Evolutionary conservation across 768 basidiomycete species (phyloP).

Genomic region (Tremella fuciformis): DNA sequence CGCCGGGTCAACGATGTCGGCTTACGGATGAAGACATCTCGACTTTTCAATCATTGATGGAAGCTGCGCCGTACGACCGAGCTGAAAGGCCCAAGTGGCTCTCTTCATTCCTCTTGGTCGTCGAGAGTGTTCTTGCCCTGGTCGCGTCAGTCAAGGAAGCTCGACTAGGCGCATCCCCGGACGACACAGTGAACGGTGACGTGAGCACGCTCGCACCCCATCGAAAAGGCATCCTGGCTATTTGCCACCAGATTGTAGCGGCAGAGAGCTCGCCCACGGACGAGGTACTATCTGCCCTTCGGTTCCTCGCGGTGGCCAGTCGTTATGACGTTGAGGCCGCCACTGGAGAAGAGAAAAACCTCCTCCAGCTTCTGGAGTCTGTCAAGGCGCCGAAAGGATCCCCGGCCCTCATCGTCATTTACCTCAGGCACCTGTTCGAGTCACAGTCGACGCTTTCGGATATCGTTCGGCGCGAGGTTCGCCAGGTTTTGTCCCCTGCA

Average conservation of each 20-base stretch:
- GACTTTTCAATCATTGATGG: conserved; percentile 5
- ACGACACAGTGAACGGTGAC: conserved; percentile 40
- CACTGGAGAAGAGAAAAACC: conserved; percentile 53
- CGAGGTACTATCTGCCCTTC: conserved; percentile 74
- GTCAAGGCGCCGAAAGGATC: conserved; percentile 60
- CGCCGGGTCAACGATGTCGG: neutral
- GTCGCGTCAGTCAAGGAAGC: conserved; percentile 69
- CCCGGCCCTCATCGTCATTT: conserved; percentile 78
- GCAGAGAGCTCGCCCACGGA: conserved; percentile 53
- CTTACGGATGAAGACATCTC: conserved; percentile 12
- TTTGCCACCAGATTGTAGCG: neutral
- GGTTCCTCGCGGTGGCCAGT: conserved; percentile 68
- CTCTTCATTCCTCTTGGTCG: conserved; percentile 76
- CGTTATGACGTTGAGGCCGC: conserved; percentile 56
- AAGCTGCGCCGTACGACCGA: conserved; percentile 1
- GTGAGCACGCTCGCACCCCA: conserved; percentile 10
- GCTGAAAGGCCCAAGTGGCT: conserved; percentile 73
- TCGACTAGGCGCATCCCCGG: conserved; percentile 54
- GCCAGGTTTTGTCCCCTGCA: conserved; percentile 70
- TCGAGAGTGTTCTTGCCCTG: conserved; percentile 74
- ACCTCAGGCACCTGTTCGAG: conserved; percentile 89
- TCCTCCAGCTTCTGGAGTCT: conserved; percentile 64
- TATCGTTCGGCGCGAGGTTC: conserved; percentile 79
- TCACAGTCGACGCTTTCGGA: conserved; percentile 61
- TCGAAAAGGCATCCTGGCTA: neutral